phyloP scores from a whole-genome alignment of 169 alveolate genomes.

The Eimeria falciformis region DNA sequence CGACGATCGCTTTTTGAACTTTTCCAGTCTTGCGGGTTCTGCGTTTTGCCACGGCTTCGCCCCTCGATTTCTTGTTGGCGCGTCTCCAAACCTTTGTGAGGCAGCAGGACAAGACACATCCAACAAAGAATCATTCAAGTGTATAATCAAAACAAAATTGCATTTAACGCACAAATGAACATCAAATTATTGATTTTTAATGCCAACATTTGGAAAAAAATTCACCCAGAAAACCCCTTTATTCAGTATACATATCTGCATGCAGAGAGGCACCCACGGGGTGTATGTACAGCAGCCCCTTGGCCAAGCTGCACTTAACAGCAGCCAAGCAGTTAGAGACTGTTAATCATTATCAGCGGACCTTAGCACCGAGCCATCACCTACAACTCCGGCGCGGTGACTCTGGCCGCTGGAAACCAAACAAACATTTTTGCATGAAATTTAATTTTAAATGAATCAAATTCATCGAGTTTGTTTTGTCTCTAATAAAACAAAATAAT shows the following conservation, averaged over 20 bases:
- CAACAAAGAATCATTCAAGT: no score
- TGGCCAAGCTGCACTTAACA: neutral
- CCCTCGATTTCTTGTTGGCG: slow-evolving; percentile 93
- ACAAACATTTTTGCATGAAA: no score
- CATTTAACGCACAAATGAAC: neutral
- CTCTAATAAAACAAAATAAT: neutral
- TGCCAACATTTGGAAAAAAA: neutral
- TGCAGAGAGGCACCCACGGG: no score
- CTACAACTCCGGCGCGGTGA: slow-evolving; percentile 40
- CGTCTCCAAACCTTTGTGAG: slow-evolving; percentile 96
- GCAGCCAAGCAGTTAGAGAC: slow-evolving; percentile 18
- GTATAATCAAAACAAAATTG: no score
- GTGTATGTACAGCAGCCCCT: slow-evolving; percentile 43
- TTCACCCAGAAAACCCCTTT: neutral
- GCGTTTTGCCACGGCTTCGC: slow-evolving; percentile 82
- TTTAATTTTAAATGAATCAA: no score
- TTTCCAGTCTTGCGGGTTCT: slow-evolving; percentile 87
- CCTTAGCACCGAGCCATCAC: slow-evolving; percentile 74
- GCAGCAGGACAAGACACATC: neutral
- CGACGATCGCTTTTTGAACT: slow-evolving; percentile 97
- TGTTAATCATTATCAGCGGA: slow-evolving; percentile 45
- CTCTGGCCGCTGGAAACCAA: slow-evolving; percentile 28
- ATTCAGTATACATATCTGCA: neutral
- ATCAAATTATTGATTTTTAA: neutral
- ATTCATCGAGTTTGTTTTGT: neutral